These are phyloP conservation scores for Fragaria vesca DNA, from an alignment of 306 rosid species.

Conservation along the genomic window DNA sequence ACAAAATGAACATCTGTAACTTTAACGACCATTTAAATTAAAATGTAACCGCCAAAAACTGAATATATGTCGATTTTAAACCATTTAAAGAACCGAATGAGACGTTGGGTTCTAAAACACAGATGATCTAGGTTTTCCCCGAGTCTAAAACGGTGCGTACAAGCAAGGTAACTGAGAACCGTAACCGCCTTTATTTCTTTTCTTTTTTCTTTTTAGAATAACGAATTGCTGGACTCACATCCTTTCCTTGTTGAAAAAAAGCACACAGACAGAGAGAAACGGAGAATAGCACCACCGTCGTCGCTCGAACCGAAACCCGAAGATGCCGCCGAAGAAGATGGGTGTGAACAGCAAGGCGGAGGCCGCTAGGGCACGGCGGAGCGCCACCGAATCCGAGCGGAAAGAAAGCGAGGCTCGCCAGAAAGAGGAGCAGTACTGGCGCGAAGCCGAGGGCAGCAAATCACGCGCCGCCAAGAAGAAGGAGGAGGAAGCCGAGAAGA, in stretches of 20 bases:
- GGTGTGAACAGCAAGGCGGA: conserved; percentile 91
- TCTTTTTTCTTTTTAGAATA: no score
- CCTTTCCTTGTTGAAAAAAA: background rate
- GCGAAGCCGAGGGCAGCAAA: conserved; percentile 80
- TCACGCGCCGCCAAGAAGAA: conserved; percentile 90
- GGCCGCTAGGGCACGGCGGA: conserved; percentile 80
- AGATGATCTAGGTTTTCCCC: no score
- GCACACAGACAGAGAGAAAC: background rate
- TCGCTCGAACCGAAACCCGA: background rate
- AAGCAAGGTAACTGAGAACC: no score
- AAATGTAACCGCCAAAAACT: no score
- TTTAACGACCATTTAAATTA: no score
- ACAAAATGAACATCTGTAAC: no score
- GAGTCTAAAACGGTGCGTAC: no score
- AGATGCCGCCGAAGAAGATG: conserved; percentile 87
- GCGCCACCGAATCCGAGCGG: conserved; percentile 65
- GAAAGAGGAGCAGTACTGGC: conserved; percentile 84
- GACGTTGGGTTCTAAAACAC: no score
- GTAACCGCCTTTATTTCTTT: no score
- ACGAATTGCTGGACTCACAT: background rate
- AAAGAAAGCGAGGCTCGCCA: conserved; percentile 63
- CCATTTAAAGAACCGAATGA: no score
- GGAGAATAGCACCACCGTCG: background rate
- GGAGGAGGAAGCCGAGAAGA: conserved; percentile 92
- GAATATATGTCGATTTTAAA: no score